phyloP scores from a whole-genome alignment of 495 filamentous ascomycete species.

The Wilcoxina mikolae region DNA sequence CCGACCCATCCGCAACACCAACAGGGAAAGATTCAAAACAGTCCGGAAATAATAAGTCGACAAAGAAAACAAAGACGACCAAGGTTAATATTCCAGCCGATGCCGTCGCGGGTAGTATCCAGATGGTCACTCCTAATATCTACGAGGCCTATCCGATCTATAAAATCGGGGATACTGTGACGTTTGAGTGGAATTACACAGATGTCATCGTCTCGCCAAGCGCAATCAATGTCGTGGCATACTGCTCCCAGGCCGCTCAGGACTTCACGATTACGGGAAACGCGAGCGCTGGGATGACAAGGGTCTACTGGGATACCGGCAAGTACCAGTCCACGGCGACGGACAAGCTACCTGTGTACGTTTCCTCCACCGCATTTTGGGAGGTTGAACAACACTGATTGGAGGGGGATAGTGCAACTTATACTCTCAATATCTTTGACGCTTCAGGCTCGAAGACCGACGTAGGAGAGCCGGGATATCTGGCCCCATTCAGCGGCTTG shows the following conservation, averaged over 20 bases:
- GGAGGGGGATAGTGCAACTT: constrained; percentile 40
- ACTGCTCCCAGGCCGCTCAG: constrained; percentile 48
- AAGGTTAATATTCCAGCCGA: constrained; percentile 40
- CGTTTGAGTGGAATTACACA: constrained; percentile 93
- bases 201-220: constrained; percentile 62
- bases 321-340: constrained; percentile 49
- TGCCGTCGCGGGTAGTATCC: constrained; percentile 56
- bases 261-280: constrained; percentile 55
- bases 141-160: constrained; percentile 54
- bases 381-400: constrained; percentile 7
- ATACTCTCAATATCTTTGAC: constrained; percentile 77
- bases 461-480: constrained; percentile 53
- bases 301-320: constrained; percentile 63
- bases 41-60: constrained; percentile 23
- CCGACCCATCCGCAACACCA: background rate
- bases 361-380: constrained; percentile 33
- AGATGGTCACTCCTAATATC: constrained; percentile 61
- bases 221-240: constrained; percentile 66
- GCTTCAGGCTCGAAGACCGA: constrained; percentile 46
- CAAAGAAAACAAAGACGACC: constrained; percentile 35
- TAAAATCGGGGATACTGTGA: constrained; percentile 74
- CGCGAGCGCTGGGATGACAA: constrained; percentile 42
- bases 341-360: constrained; percentile 24
- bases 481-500: constrained; percentile 48
- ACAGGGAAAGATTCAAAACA: constrained; percentile 16